Conservation (phyloP, 139 green algal species). For the Micractinium sp. region DNA sequence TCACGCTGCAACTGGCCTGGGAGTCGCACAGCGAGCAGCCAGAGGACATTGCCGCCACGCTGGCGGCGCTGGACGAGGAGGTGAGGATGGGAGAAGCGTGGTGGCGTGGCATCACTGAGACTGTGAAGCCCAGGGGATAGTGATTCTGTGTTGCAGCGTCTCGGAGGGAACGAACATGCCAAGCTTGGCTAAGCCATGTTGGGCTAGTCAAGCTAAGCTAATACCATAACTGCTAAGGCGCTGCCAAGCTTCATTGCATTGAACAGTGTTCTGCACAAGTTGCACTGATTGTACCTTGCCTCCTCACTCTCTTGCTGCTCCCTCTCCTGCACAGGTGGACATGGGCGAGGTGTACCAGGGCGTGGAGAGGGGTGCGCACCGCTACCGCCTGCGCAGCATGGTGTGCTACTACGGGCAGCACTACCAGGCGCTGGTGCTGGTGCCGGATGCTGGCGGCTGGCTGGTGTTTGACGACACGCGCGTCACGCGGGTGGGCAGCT, state of each 20-base stretch:
- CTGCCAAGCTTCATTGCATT: too few species aligned
- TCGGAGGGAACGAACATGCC: too few species aligned
- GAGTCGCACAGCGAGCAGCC: constrained; percentile 38
- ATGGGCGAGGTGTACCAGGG: constrained; percentile 21
- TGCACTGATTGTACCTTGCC: too few species aligned
- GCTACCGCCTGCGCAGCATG: constrained; percentile 74
- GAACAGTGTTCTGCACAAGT: too few species aligned
- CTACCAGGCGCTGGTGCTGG: constrained; percentile 84
- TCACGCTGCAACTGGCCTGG: constrained; percentile 72
- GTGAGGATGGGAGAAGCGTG: too few species aligned
- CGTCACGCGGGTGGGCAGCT: constrained; percentile 55
- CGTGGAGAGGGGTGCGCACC: not conserved
- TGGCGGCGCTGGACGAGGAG: constrained; percentile 14
- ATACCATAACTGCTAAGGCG: too few species aligned
- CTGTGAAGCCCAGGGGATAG: too few species aligned
- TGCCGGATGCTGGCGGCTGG: constrained; percentile 62
- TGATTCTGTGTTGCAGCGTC: too few species aligned
- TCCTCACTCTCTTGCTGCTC: too few species aligned
- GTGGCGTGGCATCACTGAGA: too few species aligned
- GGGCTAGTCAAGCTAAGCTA: too few species aligned
- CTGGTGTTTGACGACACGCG: constrained; percentile 67
- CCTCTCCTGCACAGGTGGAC: not conserved
- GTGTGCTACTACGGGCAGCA: constrained; percentile 91
- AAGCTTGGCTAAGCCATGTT: too few species aligned
- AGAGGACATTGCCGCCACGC: constrained; percentile 46